A percentile compares a stretch with the other conserved stretches of the same genome.
Conservation (phyloP, 2,329 filamentous ascomycete genomes). For the Fusarium keratoplasticum region DNA sequence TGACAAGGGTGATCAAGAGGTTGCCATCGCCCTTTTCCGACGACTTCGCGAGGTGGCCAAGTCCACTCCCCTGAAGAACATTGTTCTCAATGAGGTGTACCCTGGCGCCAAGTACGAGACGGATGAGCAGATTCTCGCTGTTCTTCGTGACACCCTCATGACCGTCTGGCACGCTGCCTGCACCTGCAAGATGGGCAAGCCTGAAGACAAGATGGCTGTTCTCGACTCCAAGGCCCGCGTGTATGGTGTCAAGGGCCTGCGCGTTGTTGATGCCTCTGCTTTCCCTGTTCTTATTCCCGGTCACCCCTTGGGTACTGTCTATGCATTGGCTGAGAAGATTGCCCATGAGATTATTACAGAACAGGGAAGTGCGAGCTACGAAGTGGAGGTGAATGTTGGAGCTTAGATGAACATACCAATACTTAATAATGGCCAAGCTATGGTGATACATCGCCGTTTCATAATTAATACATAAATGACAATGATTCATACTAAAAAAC, state of each 20-base stretch:
- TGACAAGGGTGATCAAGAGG: slow-evolving; percentile 55
- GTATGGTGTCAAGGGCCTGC: slow-evolving; percentile 25
- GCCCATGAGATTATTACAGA: slow-evolving; percentile 21
- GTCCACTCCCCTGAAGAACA: slow-evolving; percentile 43
- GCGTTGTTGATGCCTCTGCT: slow-evolving; percentile 31
- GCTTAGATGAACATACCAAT: not conserved
- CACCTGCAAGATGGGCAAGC: slow-evolving; percentile 39
- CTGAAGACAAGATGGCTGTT: slow-evolving; percentile 28
- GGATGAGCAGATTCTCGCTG: slow-evolving; percentile 56
- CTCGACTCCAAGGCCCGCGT: slow-evolving; percentile 32
- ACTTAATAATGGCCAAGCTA: not conserved
- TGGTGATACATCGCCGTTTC: not conserved
- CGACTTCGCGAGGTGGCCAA: slow-evolving; percentile 52
- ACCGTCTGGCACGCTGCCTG: slow-evolving; percentile 39
- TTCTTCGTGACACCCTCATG: slow-evolving; percentile 42
- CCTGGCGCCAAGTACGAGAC: slow-evolving; percentile 40
- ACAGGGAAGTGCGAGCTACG: not conserved
- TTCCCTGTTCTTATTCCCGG: slow-evolving; percentile 30
- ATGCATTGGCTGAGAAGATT: slow-evolving; percentile 37
- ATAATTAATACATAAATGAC: not conserved
- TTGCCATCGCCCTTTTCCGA: slow-evolving; percentile 57
- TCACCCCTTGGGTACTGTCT: slow-evolving; percentile 26
- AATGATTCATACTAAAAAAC: not conserved
- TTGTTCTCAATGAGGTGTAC: slow-evolving; percentile 51
- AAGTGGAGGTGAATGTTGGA: not conserved